These are phyloP conservation scores for Panaeolus cyanescens DNA, from an alignment of 768 basidiomycete genomes.

Conservation along the genomic window DNA sequence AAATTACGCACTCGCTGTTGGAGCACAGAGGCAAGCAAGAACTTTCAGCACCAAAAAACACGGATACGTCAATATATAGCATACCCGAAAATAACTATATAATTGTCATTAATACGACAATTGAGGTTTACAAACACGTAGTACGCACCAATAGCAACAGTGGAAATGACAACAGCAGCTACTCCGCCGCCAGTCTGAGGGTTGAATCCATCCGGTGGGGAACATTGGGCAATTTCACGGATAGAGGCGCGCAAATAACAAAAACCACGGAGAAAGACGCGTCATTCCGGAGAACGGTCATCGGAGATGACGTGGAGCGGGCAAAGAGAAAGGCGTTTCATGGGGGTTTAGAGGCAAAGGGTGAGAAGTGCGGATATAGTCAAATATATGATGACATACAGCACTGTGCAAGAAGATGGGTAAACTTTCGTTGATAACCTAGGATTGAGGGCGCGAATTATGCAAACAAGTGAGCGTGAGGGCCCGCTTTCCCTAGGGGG, in stretches of 20 bases:
- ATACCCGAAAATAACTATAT: slow-evolving; percentile 78
- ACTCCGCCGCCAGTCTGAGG: slow-evolving; percentile 64
- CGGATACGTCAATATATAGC: slow-evolving; percentile 17
- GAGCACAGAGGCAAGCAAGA: neutral
- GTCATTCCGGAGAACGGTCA: neutral
- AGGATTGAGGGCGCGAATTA: no score
- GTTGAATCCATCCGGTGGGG: neutral
- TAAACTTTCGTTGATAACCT: slow-evolving; percentile 83
- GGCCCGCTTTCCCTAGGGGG: no score
- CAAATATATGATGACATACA: slow-evolving; percentile 34
- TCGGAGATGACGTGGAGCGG: no score
- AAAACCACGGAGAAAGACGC: neutral
- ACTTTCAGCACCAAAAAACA: neutral
- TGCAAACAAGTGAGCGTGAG: no score
- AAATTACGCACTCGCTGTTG: slow-evolving; percentile 67
- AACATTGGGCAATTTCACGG: no score
- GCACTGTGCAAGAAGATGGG: slow-evolving; percentile 83
- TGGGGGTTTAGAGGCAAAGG: no score
- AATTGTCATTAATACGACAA: neutral
- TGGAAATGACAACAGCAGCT: slow-evolving; percentile 76
- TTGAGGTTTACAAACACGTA: neutral
- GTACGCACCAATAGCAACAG: slow-evolving; percentile 64
- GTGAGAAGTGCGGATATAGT: neutral
- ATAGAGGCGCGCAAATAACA: neutral
- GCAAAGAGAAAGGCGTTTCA: no score